phyloP scores from a whole-genome alignment of 495 filamentous ascomycete genomes.

The Letharia columbiana region DNA sequence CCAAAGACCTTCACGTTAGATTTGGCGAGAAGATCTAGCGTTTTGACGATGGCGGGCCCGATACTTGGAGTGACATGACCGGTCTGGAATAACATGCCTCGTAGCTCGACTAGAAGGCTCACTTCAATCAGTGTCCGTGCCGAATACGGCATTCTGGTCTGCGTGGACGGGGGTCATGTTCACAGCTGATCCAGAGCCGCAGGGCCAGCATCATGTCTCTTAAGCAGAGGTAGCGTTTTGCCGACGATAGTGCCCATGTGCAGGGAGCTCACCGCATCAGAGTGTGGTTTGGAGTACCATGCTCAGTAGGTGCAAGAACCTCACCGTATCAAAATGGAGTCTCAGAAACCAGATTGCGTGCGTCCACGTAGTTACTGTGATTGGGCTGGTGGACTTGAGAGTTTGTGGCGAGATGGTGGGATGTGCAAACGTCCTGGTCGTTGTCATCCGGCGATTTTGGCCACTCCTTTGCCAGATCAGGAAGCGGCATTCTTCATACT shows the following conservation, averaged over 20 bases:
- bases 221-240: not conserved
- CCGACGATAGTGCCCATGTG: not conserved
- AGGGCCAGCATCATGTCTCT: not conserved
- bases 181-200: not conserved
- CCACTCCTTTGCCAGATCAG: not conserved
- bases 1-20: not conserved
- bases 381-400: not conserved
- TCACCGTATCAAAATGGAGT: not conserved
- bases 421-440: too few relatives aligned
- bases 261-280: not conserved
- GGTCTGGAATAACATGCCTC: not conserved
- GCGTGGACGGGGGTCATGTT: not conserved
- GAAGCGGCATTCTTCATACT: not conserved
- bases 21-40: not conserved
- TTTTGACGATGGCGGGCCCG: not conserved
- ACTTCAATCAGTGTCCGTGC: not conserved
- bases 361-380: not conserved
- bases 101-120: not conserved
- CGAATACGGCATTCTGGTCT: not conserved
- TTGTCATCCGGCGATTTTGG: not conserved
- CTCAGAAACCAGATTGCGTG: not conserved
- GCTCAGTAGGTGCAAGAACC: too few relatives aligned
- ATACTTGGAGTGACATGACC: not conserved
- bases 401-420: not conserved
- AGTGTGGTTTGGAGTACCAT: not conserved